These are phyloP conservation scores for Trebouxia sp. DNA, from an alignment of 139 green algal species.

Conservation along the genomic window DNA sequence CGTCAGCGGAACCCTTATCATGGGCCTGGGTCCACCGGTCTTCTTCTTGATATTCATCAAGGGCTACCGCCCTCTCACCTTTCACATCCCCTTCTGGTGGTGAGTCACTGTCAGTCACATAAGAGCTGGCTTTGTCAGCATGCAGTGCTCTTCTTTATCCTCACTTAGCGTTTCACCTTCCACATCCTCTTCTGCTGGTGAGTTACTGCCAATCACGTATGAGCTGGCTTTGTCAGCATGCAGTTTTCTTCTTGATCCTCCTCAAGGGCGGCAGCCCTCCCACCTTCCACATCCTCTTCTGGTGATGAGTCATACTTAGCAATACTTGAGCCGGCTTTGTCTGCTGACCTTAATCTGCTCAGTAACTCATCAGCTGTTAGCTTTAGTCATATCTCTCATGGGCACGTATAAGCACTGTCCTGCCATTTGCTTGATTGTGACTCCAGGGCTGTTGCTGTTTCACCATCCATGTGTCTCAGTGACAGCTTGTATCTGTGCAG, in stretches of 20 bases:
- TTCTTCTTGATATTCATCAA: conserved; percentile 29
- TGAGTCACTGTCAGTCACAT: not conserved
- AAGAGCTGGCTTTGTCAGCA: not conserved
- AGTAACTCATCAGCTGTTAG: no score
- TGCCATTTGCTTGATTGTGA: not conserved
- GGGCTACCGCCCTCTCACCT: conserved; percentile 34
- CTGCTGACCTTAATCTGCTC: no score
- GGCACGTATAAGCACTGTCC: no score
- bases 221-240: no score
- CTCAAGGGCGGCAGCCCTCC: conserved; percentile 17
- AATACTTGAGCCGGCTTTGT: no score
- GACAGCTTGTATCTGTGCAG: not conserved
- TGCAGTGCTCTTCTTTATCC: no score
- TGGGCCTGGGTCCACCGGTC: conserved; percentile 36
- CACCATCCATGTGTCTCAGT: not conserved
- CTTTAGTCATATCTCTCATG: no score
- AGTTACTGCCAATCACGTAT: no score
- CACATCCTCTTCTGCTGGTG: no score
- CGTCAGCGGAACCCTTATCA: conserved; percentile 28
- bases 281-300: conserved; percentile 37
- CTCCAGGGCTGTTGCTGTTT: not conserved
- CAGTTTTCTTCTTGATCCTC: conserved; percentile 24
- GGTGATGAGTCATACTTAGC: conserved; percentile 20
- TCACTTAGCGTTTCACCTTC: no score
- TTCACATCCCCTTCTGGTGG: conserved; percentile 45